phyloP scores from a whole-genome alignment of 805 yeast genomes.

The Lipomyces anomalus region DNA sequence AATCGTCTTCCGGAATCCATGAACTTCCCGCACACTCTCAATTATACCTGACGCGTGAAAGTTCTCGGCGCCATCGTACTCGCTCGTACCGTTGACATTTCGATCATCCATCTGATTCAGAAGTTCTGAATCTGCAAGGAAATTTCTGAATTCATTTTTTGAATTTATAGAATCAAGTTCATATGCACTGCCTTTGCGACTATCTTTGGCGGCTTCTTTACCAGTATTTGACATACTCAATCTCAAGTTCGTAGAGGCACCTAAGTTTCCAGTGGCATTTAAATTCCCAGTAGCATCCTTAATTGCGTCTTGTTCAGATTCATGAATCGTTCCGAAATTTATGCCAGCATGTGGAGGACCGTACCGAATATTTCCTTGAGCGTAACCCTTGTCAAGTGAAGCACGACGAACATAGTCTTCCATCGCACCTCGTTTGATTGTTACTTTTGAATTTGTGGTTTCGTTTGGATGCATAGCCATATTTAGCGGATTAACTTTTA shows the following conservation, averaged over 20 bases:
- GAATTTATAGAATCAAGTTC: neutral
- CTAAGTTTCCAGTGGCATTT: slow-evolving; percentile 14
- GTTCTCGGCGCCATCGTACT: slow-evolving; percentile 6
- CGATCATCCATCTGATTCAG: slow-evolving; percentile 11
- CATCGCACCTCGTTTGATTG: slow-evolving; percentile 44
- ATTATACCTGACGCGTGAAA: slow-evolving; percentile 56
- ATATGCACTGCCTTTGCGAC: neutral
- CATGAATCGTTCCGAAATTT: slow-evolving; percentile 23
- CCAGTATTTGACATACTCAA: neutral
- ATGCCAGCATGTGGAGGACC: slow-evolving; percentile 5
- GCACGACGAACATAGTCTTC: slow-evolving; percentile 23
- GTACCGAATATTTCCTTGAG: neutral
- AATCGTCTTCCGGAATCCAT: slow-evolving; percentile 80
- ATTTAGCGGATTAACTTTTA: slow-evolving; percentile 45
- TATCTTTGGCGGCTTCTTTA: neutral
- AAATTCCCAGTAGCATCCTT: slow-evolving; percentile 12
- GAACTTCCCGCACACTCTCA: slow-evolving; percentile 75
- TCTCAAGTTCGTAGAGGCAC: no score
- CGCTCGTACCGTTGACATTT: neutral
- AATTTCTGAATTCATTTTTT: neutral
- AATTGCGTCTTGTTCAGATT: slow-evolving; percentile 25
- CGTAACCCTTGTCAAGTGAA: slow-evolving; percentile 13
- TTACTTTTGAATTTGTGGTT: slow-evolving; percentile 58
- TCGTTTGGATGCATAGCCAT: slow-evolving; percentile 63
- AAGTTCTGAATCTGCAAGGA: slow-evolving; percentile 13